A percentile compares a stretch with the other conserved stretches of the same genome.
These are phyloP conservation scores for Acacia concinna DNA, from an alignment of 331 rosid genomes.

Conservation along the genomic window DNA sequence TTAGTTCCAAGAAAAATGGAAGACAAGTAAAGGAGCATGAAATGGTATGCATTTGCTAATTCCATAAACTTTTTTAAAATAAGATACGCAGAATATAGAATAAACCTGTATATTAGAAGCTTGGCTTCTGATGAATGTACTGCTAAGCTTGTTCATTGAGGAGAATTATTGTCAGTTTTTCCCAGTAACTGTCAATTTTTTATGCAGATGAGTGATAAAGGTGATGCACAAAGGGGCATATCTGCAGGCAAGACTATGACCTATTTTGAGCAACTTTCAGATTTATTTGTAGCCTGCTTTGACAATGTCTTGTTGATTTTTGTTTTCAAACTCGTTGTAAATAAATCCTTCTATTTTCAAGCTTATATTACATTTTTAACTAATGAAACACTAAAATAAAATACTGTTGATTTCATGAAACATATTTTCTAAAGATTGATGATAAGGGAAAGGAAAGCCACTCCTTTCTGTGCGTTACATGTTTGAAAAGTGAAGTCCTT, in stretches of 20 bases:
- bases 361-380: constrained; percentile 18
- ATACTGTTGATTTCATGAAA: not conserved
- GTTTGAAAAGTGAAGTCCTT: constrained; percentile 16
- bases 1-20: constrained; percentile 39
- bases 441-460: not conserved
- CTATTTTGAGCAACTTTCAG: constrained; percentile 21
- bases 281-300: not conserved
- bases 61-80: not conserved
- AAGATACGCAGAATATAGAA: not conserved
- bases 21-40: constrained; percentile 44
- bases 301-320: not conserved
- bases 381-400: not conserved
- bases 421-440: not conserved
- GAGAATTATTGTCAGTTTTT: not conserved
- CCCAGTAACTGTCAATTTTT: constrained; percentile 24
- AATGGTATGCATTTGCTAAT: constrained; percentile 41
- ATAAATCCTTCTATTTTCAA: not conserved
- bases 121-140: not conserved
- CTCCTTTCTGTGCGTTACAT: not conserved
- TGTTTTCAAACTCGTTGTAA: not conserved
- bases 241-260: constrained; percentile 43
- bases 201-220: constrained; percentile 53
- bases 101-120: not conserved
- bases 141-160: constrained; percentile 13
- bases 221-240: constrained; percentile 35